phyloP scores from a whole-genome alignment of 176 grass and related monocot genomes.

The bread wheat (Triticum aestivum) region DNA sequence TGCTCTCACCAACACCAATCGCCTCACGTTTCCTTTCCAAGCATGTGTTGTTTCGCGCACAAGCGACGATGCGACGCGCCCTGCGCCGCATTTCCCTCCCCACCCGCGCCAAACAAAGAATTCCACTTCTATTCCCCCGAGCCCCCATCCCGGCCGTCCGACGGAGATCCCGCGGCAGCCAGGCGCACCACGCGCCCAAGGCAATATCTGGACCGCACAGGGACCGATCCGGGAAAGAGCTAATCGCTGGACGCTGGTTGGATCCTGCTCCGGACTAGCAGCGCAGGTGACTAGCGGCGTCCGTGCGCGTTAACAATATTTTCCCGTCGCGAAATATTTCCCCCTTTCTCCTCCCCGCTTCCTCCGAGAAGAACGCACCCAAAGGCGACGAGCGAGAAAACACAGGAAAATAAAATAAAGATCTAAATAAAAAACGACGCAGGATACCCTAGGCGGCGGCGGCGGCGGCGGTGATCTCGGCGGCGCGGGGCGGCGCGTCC shows the following conservation, averaged over 20 bases:
- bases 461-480: constrained; percentile 16
- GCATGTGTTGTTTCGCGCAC: not conserved
- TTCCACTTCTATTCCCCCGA: not conserved
- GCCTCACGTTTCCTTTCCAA: constrained; percentile 10
- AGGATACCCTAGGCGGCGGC: constrained; percentile 29
- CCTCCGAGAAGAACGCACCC: not conserved
- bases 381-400: not conserved
- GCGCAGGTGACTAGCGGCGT: not conserved
- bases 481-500: constrained; percentile 12
- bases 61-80: not conserved
- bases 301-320: not conserved
- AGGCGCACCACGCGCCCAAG: not conserved
- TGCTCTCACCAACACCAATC: not conserved
- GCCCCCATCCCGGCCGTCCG: not conserved
- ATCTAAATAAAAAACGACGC: constrained; percentile 18
- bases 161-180: not conserved
- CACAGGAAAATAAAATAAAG: not conserved
- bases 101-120: not conserved
- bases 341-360: not conserved
- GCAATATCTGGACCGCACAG: not conserved
- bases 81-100: not conserved
- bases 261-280: not conserved
- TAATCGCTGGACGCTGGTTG: not conserved
- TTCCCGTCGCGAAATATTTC: not conserved
- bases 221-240: not conserved